Evolutionary conservation across 345 rosid genomes (phyloP).

Genomic region (Gossypium anomalum): DNA sequence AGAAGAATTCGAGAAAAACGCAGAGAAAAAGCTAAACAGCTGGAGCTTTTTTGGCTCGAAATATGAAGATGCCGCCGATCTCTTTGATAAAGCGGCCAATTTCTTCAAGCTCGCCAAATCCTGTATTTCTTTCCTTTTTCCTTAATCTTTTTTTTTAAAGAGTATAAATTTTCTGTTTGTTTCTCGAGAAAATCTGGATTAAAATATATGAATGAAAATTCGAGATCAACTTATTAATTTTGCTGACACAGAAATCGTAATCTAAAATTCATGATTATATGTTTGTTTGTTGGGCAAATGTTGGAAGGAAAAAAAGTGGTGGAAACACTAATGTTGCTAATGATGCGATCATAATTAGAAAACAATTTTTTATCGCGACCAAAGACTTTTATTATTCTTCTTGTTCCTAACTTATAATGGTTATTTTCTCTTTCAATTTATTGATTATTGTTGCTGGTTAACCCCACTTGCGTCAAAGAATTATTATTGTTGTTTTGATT

Average conservation of each 20-base stretch:
- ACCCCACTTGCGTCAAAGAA: neutral
- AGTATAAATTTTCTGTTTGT: neutral
- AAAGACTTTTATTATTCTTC: neutral
- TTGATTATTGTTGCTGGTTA: neutral
- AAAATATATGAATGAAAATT: neutral
- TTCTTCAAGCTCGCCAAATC: conserved; percentile 70
- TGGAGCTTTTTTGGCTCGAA: conserved; percentile 64
- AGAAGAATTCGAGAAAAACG: conserved; percentile 63
- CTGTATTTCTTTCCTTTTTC: conserved; percentile 27
- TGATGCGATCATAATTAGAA: neutral
- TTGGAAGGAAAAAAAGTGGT: neutral
- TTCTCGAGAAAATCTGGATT: conserved; percentile 8
- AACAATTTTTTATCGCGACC: neutral
- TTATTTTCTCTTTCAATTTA: neutral
- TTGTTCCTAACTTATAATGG: neutral
- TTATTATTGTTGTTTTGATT: neutral
- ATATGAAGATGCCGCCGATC: conserved; percentile 71
- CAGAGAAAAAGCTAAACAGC: conserved; percentile 60
- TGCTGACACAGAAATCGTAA: neutral
- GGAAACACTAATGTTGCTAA: neutral
- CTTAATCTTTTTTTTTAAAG: neutral
- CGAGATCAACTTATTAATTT: neutral
- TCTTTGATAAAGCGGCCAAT: conserved; percentile 68
- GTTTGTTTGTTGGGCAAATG: neutral
- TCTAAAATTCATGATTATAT: neutral